These are phyloP conservation scores for Linanthus parryae DNA, from an alignment of 148 eudicot genomes.

Conservation along the genomic window DNA sequence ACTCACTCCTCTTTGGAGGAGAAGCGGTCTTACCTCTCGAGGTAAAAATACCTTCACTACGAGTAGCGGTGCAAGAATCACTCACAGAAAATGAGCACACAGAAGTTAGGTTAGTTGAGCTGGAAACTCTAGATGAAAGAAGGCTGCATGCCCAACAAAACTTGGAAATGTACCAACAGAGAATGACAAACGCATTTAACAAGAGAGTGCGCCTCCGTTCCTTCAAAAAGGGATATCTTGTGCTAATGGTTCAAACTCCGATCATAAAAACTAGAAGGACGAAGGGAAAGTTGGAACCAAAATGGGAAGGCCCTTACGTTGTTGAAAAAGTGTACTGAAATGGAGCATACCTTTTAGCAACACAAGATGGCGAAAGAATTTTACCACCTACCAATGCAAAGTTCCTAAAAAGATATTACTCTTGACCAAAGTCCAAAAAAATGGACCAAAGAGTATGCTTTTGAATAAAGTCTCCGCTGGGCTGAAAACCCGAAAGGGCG, in stretches of 20 bases:
- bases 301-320: conserved; percentile 1
- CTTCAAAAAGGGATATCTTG: conserved; percentile 1
- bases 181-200: conserved; percentile 3
- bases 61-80: not conserved
- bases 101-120: not conserved
- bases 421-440: too few species aligned
- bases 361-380: not conserved
- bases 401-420: conserved; percentile 1
- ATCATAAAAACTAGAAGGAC: not conserved
- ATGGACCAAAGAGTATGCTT: too few species aligned
- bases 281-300: conserved; percentile 4
- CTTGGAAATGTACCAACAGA: conserved; percentile 3
- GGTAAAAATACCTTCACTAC: not conserved
- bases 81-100: not conserved
- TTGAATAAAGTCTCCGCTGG: too few species aligned
- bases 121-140: not conserved
- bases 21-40: not conserved
- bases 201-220: not conserved
- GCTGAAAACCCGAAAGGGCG: too few species aligned
- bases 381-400: not conserved
- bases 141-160: conserved; percentile 3
- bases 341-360: not conserved
- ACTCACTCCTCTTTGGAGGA: not conserved
- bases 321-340: too few species aligned
- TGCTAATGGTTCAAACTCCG: conserved; percentile 1